Percentiles rank a stretch among this genome's conserved stretches.
phyloP scores from a whole-genome alignment of 2,329 filamentous ascomycete genomes.

The Stagonosporopsis vannaccii region DNA sequence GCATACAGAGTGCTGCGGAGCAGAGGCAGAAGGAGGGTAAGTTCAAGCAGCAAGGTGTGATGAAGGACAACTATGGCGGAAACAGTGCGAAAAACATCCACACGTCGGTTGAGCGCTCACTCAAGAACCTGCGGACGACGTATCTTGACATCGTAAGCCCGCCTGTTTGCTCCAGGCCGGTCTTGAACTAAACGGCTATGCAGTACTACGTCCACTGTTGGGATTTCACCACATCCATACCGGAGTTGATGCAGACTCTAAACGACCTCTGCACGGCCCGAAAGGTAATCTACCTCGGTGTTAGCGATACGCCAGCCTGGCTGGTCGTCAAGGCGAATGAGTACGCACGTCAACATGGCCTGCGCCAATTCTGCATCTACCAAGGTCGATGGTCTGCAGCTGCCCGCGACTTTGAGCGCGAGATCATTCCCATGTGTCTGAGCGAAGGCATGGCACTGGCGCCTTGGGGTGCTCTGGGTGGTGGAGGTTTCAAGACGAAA shows the following conservation, averaged over 20 bases:
- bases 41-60: constrained; percentile 16
- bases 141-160: constrained; percentile 65
- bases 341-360: constrained; percentile 51
- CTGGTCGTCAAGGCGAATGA: constrained; percentile 35
- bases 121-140: constrained; percentile 57
- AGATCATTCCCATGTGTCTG: constrained; percentile 72
- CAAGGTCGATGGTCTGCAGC: constrained; percentile 69
- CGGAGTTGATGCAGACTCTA: constrained; percentile 54
- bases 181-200: constrained; percentile 34
- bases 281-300: constrained; percentile 56
- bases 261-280: constrained; percentile 50
- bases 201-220: constrained; percentile 50
- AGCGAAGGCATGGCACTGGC: constrained; percentile 68
- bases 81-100: constrained; percentile 37
- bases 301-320: constrained; percentile 54
- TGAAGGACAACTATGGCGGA: constrained; percentile 34
- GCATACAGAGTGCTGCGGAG: constrained; percentile 11
- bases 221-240: constrained; percentile 53
- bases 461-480: constrained; percentile 63
- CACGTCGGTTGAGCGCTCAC: constrained; percentile 26
- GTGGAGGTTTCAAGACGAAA: constrained; percentile 52
- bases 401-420: constrained; percentile 71
- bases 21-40: constrained; percentile 12
- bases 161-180: constrained; percentile 41
- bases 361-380: constrained; percentile 61